Evolutionary conservation across 805 yeast species (phyloP), one percentile per base, ranked within the genome.

Genomic region (Pichia nanzhaoensis): DNA sequence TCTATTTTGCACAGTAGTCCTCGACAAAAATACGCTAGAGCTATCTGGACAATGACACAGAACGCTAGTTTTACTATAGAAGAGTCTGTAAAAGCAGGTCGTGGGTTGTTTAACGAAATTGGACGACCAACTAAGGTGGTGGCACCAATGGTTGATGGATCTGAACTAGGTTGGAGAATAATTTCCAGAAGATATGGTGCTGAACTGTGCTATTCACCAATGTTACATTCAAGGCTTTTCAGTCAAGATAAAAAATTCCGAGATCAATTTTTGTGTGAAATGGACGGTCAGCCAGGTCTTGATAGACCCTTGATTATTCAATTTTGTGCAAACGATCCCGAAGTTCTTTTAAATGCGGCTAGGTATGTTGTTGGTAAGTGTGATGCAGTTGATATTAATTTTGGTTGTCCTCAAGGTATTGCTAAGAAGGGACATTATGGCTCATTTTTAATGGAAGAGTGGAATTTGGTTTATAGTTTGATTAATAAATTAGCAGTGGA

Each of bases 141-240:
- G 18, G 99, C 98, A 3, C 99, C 99, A 1, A 91, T 93, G 97
- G 99, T 93, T 17, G 99, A 93, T 63, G 97, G 89, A 54, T 81
- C 91, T 3, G 99, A 93, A 59, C 71, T 93, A 17, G 98, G 95
- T 2, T 93, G 98, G 98, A 73, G 99, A 52, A 74, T 86, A 16
- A 68, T 93, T 14, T 84, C 95, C 3, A 73, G 98, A 45, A 71
- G 74, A 48, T 83, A 90, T 56, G 99, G 99, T 3, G 98, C 99
- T 0, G 87, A 89, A 2, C 68, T 93, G 30, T 87, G 96, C 58
- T 93, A 91, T 57, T 86, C 98, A 0, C 99, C 99, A 3, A 93
- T 93, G 99, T 77, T 84, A 53, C 98, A 93, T 64, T 95, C 99
- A 3, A 73, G 89, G 40, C 66, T 90, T 33, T 93, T 93, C 66